Evolutionary conservation across 164 flowering plant species (phyloP).

Genomic region (Piper betle): DNA sequence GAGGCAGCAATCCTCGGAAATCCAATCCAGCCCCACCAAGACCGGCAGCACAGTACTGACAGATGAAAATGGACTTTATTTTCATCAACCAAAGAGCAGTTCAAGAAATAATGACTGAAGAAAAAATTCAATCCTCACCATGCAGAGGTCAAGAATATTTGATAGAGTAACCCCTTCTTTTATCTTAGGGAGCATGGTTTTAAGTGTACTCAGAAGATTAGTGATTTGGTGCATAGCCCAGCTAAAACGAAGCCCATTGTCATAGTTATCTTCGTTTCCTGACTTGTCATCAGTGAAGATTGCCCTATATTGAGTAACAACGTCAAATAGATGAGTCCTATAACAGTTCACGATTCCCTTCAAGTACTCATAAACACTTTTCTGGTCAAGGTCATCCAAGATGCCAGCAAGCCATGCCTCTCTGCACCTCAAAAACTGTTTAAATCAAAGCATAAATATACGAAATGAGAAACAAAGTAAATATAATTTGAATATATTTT

Average conservation of each 20-base stretch:
- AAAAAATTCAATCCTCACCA: constrained; percentile 41
- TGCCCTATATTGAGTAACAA: constrained; percentile 94
- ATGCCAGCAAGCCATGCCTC: constrained; percentile 93
- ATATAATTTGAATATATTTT: too few relatives aligned
- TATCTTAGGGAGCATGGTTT: constrained; percentile 79
- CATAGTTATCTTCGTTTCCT: constrained; percentile 92
- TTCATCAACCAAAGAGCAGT: not conserved
- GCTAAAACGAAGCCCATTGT: constrained; percentile 95
- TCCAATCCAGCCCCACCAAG: constrained; percentile 97
- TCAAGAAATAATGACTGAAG: too few relatives aligned
- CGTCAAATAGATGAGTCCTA: constrained; percentile 90
- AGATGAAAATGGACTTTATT: constrained; percentile 2
- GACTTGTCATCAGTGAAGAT: constrained; percentile 90
- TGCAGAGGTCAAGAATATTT: constrained; percentile 86
- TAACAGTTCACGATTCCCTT: constrained; percentile 88
- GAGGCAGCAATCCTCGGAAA: constrained; percentile 90
- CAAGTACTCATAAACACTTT: constrained; percentile 80
- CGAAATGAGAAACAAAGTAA: not conserved
- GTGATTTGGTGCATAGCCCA: constrained; percentile 98
- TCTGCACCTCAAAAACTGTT: constrained; percentile 89
- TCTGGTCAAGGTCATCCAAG: constrained; percentile 92
- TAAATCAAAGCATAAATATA: not conserved
- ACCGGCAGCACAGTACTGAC: constrained; percentile 91
- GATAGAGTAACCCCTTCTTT: constrained; percentile 89
- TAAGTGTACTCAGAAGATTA: constrained; percentile 70